Percentiles rank a stretch among this genome's conserved stretches.
Conservation (phyloP, 306 rosid species). For the Castanospermum australe region DNA sequence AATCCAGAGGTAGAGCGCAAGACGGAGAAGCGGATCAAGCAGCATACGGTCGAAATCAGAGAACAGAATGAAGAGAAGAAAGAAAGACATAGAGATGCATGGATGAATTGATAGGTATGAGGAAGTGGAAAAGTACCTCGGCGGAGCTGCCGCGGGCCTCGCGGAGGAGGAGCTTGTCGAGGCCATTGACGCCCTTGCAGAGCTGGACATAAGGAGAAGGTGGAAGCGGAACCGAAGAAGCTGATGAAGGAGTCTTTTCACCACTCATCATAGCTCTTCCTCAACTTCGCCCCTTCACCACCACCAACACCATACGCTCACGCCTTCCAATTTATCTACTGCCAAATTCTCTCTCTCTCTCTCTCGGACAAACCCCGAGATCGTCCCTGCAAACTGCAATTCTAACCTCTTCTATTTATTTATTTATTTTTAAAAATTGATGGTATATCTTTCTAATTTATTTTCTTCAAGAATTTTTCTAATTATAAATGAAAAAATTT, state of each 20-base stretch:
- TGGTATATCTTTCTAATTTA: not conserved
- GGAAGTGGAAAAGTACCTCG: slow-evolving; percentile 31
- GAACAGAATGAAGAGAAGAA: not conserved
- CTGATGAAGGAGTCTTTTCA: slow-evolving; percentile 34
- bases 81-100: not conserved
- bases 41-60: not conserved
- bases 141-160: slow-evolving; percentile 47
- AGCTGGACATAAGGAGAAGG: slow-evolving; percentile 21
- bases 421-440: not conserved
- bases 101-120: not conserved
- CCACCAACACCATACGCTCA: not conserved
- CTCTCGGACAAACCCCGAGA: not conserved
- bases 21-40: slow-evolving; percentile 19
- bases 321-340: not conserved
- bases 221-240: not conserved
- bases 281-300: no score
- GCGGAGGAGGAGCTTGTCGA: slow-evolving; percentile 52
- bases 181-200: slow-evolving; percentile 66
- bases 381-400: not conserved
- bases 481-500: no score
- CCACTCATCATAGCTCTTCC: slow-evolving; percentile 35
- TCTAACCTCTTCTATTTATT: not conserved
- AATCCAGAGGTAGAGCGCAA: not conserved
- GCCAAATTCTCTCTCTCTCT: no score
- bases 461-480: not conserved